Evolutionary conservation across 768 basidiomycete genomes (phyloP), one percentile per base, ranked within the genome.

Genomic region (Tricholoma matsutake): DNA sequence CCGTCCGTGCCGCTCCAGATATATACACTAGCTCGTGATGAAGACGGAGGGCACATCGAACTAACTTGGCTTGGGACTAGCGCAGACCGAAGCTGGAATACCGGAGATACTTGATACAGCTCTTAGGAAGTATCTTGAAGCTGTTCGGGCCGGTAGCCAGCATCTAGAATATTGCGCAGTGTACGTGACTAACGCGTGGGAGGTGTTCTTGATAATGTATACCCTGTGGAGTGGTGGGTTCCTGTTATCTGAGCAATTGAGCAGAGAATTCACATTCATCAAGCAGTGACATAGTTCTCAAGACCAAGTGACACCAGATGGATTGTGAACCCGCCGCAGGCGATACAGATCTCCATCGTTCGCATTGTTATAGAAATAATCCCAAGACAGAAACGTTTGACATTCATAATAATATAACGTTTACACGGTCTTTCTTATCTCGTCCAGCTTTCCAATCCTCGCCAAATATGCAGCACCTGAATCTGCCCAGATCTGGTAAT

Each of bases 401-500:
- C 22, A 20, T 37, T 16, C 22, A 25, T 25, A 25, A 25, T 25
- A 25, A 1, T 32, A 35, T 28, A 11, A 32, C 39, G 14, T 28
- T 56, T 62, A 54, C 56, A 59, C 61, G 49, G 56, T 62, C 64
- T 63, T 68, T 28, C 66, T 66, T 32, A 41, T 49, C 14, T 75
- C 73, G 34, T 69, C 65, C 43, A 86, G 68, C 67, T 75, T 65
- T n/a, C 86, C 85, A 22, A 70, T 75, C 39, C 82, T 77, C 5
- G 86, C 86, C 13, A 88, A 76, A 70, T 85, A 86, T 9, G 84
- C 80, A 5, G 86, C 82, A 10, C 85, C 86, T 6, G 86, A 83
- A 70, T 89, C 87, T 10, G 84, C 85, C 86, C 87, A 89, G 2
- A 88, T 79, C 66, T 88, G 82, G 76, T 86, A 87, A 45, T 78